These are phyloP conservation scores for Epichloe coenophiala DNA, from an alignment of 2,329 filamentous ascomycete genomes.

Conservation along the genomic window DNA sequence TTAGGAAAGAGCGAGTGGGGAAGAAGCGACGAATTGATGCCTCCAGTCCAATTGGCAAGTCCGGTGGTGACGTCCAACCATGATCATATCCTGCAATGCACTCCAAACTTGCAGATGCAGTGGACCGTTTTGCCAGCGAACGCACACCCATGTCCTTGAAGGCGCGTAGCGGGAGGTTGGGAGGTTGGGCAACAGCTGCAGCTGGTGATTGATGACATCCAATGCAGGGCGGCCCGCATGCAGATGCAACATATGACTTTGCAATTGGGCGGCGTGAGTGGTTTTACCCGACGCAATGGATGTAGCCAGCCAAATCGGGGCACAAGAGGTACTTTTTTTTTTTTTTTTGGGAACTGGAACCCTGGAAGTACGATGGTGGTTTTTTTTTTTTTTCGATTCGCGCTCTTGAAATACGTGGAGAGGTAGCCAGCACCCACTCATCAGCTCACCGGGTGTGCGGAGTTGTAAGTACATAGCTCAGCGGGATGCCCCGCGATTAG, in stretches of 20 bases:
- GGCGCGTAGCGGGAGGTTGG: not conserved
- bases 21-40: not conserved
- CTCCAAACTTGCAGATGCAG: not conserved
- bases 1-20: not conserved
- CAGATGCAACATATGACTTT: not conserved
- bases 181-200: slow-evolving; percentile 2
- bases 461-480: too few relatives aligned
- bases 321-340: too few relatives aligned
- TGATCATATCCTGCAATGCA: not conserved
- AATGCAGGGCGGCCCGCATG: slow-evolving; percentile 1
- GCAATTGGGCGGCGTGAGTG: not conserved
- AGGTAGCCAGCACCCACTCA: not conserved
- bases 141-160: not conserved
- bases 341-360: too few relatives aligned
- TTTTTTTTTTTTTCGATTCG: not conserved
- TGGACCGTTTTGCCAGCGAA: not conserved
- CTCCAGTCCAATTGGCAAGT: not conserved
- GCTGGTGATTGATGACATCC: not conserved
- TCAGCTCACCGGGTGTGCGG: too few relatives aligned
- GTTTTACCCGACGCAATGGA: not conserved
- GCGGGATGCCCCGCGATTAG: too few relatives aligned
- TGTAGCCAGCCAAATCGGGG: too few relatives aligned
- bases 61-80: not conserved
- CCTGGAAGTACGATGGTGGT: too few relatives aligned
- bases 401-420: not conserved